phyloP scores from a whole-genome alignment of 108 stramenopile species.

The Schizochytrium sp. region DNA sequence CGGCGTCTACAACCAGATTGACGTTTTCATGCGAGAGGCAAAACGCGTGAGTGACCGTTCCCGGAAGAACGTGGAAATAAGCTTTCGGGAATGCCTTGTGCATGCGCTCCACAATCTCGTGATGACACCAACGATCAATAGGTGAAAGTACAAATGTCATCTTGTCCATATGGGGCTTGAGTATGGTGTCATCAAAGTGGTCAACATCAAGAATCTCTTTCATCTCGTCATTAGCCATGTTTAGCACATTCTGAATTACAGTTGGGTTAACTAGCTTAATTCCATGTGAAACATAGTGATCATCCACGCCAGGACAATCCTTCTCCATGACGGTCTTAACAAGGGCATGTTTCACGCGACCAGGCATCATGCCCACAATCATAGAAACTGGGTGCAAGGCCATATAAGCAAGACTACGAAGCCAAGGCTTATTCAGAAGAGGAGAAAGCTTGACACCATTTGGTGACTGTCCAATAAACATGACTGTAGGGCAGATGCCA shows the following conservation, averaged over 20 bases:
- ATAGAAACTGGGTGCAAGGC: not conserved
- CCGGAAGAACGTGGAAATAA: constrained; percentile 30
- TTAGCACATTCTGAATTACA: constrained; percentile 32
- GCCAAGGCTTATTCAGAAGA: not conserved
- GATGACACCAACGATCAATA: constrained; percentile 34
- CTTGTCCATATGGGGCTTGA: not conserved
- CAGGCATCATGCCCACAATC: not conserved
- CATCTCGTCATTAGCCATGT: constrained; percentile 52
- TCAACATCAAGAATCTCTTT: constrained; percentile 17
- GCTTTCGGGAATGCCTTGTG: not conserved
- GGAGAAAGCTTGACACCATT: constrained; percentile 36
- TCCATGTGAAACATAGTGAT: not conserved
- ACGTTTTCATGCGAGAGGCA: constrained; percentile 51
- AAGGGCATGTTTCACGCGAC: constrained; percentile 18
- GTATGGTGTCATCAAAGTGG: not conserved
- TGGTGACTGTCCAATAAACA: constrained; percentile 44
- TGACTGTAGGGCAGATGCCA: constrained; percentile 59
- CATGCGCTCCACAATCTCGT: constrained; percentile 48
- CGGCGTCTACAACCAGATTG: not conserved
- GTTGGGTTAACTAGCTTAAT: constrained; percentile 33
- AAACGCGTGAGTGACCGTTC: constrained; percentile 13
- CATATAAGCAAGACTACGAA: not conserved
- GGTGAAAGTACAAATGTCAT: constrained; percentile 55
- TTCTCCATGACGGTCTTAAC: constrained; percentile 38
- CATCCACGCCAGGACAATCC: constrained; percentile 41